phyloP scores from a whole-genome alignment of 768 basidiomycete species.

The Lanmaoa rubissima region DNA sequence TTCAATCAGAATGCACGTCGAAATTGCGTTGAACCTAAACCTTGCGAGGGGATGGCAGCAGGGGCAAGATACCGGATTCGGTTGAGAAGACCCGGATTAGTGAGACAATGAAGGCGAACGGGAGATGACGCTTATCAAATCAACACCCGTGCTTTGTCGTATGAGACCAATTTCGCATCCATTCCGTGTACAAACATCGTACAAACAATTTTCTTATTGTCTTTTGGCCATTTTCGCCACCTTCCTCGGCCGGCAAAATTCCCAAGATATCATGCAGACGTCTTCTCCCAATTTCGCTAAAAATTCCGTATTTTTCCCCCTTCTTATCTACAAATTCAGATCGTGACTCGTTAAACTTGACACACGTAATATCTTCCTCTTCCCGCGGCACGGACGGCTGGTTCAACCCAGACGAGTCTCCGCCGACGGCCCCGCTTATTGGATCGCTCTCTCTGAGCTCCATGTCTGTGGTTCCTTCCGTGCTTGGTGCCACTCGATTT shows the following conservation, averaged over 20 bases:
- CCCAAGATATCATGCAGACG: slow-evolving; percentile 29
- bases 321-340: slow-evolving; percentile 33
- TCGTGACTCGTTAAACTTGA: slow-evolving; percentile 32
- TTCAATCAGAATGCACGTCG: slow-evolving; percentile 27
- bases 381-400: slow-evolving; percentile 30
- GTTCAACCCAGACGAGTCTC: slow-evolving; percentile 17
- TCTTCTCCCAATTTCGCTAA: slow-evolving; percentile 27
- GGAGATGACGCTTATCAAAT: slow-evolving; percentile 33
- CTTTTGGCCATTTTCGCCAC: slow-evolving; percentile 31
- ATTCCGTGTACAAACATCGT: slow-evolving; percentile 40
- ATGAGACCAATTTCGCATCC: slow-evolving; percentile 37
- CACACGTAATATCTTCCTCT: slow-evolving; percentile 31
- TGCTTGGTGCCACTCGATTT: slow-evolving; percentile 2
- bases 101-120: slow-evolving; percentile 34
- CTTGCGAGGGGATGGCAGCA: slow-evolving; percentile 20
- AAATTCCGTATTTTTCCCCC: slow-evolving; percentile 32
- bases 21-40: slow-evolving; percentile 39
- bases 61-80: slow-evolving; percentile 21
- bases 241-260: slow-evolving; percentile 35
- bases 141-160: slow-evolving; percentile 26
- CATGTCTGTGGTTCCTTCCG: slow-evolving; percentile 18
- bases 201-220: slow-evolving; percentile 50
- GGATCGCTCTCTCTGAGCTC: slow-evolving; percentile 9
- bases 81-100: slow-evolving; percentile 24
- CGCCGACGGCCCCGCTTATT: slow-evolving; percentile 31